A percentile compares a stretch with the other conserved stretches of the same genome.
Conservation (phyloP, 176 grass and related monocot genomes). For the Triticum aestivum region DNA sequence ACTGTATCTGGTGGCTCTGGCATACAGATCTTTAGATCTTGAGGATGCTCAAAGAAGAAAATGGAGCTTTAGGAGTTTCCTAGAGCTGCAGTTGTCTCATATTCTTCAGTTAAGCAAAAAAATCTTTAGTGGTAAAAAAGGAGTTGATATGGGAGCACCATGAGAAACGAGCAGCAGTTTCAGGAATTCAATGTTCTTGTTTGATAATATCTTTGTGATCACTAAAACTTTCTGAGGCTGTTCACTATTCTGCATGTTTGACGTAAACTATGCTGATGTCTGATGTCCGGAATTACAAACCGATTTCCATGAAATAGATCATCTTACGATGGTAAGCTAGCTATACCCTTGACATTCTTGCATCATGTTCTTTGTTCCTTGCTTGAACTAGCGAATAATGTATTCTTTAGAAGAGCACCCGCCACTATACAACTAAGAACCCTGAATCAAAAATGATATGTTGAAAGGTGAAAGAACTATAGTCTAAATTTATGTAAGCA, state of each 20-base stretch:
- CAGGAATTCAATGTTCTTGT: background rate
- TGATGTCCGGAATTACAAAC: background rate
- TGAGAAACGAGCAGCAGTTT: constrained; percentile 17
- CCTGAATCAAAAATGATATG: background rate
- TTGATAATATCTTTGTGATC: background rate
- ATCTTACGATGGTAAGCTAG: constrained; percentile 8
- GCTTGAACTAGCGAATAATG: background rate
- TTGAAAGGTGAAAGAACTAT: background rate
- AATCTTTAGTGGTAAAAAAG: constrained; percentile 29
- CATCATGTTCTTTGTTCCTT: background rate
- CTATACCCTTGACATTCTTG: background rate
- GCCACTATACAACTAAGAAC: background rate
- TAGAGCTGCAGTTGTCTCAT: constrained; percentile 52
- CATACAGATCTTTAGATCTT: constrained; percentile 92
- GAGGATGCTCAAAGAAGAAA: constrained; percentile 70
- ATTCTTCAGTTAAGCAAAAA: constrained; percentile 48
- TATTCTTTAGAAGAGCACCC: constrained; percentile 5
- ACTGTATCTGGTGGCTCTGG: constrained; percentile 78
- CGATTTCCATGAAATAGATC: background rate
- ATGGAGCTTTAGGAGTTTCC: constrained; percentile 45
- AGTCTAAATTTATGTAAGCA: background rate
- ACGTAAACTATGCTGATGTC: background rate
- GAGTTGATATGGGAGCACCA: constrained; percentile 19
- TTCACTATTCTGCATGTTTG: background rate
- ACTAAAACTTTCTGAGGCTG: background rate